Evolutionary conservation across 2,329 filamentous ascomycete genomes (phyloP).

Genomic region (Tolypocladium inflatum): DNA sequence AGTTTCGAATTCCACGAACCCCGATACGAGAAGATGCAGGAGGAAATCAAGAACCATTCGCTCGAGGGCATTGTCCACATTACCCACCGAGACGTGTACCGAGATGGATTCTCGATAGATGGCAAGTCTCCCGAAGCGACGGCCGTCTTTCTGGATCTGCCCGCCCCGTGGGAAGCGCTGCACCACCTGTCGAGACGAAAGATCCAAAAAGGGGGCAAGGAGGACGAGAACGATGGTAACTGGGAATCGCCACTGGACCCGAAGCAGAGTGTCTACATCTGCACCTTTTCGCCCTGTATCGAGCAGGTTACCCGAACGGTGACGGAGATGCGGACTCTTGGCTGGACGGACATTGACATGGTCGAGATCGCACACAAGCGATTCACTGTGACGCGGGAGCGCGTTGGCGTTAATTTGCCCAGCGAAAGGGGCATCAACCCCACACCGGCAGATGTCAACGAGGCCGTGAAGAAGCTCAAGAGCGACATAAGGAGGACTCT

Average conservation of each 20-base stretch:
- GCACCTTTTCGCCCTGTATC: slow-evolving; percentile 94
- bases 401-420: slow-evolving; percentile 57
- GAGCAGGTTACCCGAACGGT: slow-evolving; percentile 90
- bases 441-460: slow-evolving; percentile 63
- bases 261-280: slow-evolving; percentile 64
- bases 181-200: slow-evolving; percentile 57
- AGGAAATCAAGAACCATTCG: slow-evolving; percentile 61
- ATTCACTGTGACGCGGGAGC: slow-evolving; percentile 74
- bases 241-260: slow-evolving; percentile 61
- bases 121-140: slow-evolving; percentile 53
- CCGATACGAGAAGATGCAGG: slow-evolving; percentile 57
- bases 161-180: slow-evolving; percentile 72
- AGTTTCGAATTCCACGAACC: slow-evolving; percentile 76
- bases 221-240: slow-evolving; percentile 11
- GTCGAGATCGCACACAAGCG: slow-evolving; percentile 76
- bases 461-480: slow-evolving; percentile 65
- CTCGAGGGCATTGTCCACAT: slow-evolving; percentile 58
- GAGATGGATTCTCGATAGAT: slow-evolving; percentile 58
- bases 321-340: slow-evolving; percentile 65
- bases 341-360: slow-evolving; percentile 91
- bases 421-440: slow-evolving; percentile 63
- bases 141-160: slow-evolving; percentile 70
- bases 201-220: slow-evolving; percentile 12
- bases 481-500: slow-evolving; percentile 63
- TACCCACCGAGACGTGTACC: slow-evolving; percentile 72